A percentile compares a stretch with the other conserved stretches of the same genome.
Conservation (phyloP, 371 early-diverging fungal species). For the Actinomucor elegans region DNA sequence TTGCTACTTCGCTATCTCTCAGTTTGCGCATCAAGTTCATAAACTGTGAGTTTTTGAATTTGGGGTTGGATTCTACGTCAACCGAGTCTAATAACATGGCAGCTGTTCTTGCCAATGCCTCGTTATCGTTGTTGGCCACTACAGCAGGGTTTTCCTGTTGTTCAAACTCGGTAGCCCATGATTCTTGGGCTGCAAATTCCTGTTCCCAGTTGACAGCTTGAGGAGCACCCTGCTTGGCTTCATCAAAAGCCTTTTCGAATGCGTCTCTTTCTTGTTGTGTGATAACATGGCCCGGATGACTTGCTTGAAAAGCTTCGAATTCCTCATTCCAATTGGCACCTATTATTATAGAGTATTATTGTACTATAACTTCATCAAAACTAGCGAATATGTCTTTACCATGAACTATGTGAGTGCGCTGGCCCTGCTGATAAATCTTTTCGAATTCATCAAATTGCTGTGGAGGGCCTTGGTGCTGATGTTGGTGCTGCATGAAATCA, state of each 20-base stretch:
- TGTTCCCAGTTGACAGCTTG: conserved; percentile 47
- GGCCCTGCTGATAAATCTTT: conserved; percentile 49
- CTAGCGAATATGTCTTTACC: too few relatives aligned
- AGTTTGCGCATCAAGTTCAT: conserved; percentile 88
- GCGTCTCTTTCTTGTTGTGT: conserved; percentile 34
- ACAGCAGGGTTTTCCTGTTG: conserved; percentile 7
- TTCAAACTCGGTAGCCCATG: conserved; percentile 59
- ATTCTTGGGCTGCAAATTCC: conserved; percentile 54
- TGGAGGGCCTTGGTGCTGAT: conserved; percentile 34
- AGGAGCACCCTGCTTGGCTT: conserved; percentile 42
- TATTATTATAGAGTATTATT: too few relatives aligned
- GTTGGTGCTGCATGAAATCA: conserved; percentile 66
- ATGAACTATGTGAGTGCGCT: conserved; percentile 9
- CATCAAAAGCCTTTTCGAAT: conserved; percentile 77
- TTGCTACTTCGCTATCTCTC: conserved; percentile 81
- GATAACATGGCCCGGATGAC: conserved; percentile 6
- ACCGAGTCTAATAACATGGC: conserved; percentile 81
- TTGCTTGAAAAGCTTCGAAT: conserved; percentile 33
- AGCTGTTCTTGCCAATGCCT: conserved; percentile 82
- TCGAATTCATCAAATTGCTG: conserved; percentile 74
- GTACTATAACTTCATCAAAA: too few relatives aligned
- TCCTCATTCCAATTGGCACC: conserved; percentile 47
- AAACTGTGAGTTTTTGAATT: conserved; percentile 90
- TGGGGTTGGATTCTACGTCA: conserved; percentile 75
- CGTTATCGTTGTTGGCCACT: conserved; percentile 48